Base-by-base conservation (phyloP, 2,329 filamentous ascomycete species). In the Microsporum canis region DNA sequence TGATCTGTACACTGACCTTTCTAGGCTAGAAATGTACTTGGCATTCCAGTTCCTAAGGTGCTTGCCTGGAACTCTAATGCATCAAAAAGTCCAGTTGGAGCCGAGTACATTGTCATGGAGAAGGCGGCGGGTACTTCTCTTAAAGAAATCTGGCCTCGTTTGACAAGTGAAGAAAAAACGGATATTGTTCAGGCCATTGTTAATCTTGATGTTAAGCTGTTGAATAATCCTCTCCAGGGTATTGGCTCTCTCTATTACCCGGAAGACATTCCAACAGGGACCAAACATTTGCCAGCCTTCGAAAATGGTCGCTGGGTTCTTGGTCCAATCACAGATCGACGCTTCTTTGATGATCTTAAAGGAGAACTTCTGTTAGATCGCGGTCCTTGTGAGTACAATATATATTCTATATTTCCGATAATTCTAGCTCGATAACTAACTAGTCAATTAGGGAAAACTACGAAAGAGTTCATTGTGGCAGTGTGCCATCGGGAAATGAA, bases 91-190 rank as follows among this genome's bases (percentile, higher is more conserved):
- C 66, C 67, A 12, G 62, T 61, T 36, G 59, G 55, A 14, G 59
- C 62, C 3, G 67, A 63, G 34, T 67, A 63, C 60, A 65, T 64
- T 39, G 65, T 68, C 12, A 70, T 71, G 65, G 70, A 71, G 63
- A 64, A 71, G 59, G 70, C 69, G 4, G 14, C 38, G 10, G 62
- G 62, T 33, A 27, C 17, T 5, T 49, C 41, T 4, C 29, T 63
- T 3, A 38, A 43, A 5, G 14, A 31, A 23, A 14, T 63, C 31
- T 61, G 59, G 62, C 60, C 59, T 34, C 29, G 58, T 38, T 56
- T 43, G 14, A 36, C 45, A 5, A 38, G 59, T 23, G 58, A 59
- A 6, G 39, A 62, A 8, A 61, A 59, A 43, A 59, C 55, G 47
- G 38, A 39, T 2, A 39, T 39, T 14, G 14, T 49, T 47, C 45